These are phyloP conservation scores for Backusella tarrabulga DNA, from an alignment of 192 early-diverging fungal species.

Conservation along the genomic window DNA sequence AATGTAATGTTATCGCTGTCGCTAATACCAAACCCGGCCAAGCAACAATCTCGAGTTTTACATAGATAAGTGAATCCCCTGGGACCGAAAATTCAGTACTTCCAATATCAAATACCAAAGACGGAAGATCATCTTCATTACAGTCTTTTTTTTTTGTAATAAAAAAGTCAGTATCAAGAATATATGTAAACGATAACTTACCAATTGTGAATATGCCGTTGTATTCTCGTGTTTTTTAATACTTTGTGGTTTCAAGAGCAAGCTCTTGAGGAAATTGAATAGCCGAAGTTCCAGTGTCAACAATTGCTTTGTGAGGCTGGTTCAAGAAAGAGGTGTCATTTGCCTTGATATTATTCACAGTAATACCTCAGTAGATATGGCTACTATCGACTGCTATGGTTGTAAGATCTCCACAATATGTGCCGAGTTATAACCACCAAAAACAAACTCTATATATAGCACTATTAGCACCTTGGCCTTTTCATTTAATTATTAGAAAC, in stretches of 20 bases:
- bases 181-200: background rate
- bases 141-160: background rate
- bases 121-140: slow-evolving; percentile 9
- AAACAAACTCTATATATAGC: slow-evolving; percentile 37
- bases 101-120: slow-evolving; percentile 36
- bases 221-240: background rate
- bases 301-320: slow-evolving; percentile 33
- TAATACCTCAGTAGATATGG: slow-evolving; percentile 17
- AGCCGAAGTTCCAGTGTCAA: slow-evolving; percentile 63
- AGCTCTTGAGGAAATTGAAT: slow-evolving; percentile 43
- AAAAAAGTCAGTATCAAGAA: background rate
- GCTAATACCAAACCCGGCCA: slow-evolving; percentile 29
- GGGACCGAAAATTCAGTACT: slow-evolving; percentile 30
- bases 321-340: background rate
- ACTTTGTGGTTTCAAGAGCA: slow-evolving; percentile 7
- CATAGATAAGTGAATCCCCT: slow-evolving; percentile 23
- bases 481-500: too few relatives aligned
- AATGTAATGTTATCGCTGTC: slow-evolving; percentile 36
- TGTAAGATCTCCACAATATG: slow-evolving; percentile 37
- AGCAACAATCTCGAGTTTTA: slow-evolving; percentile 27
- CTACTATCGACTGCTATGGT: slow-evolving; percentile 39
- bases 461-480: too few relatives aligned
- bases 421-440: slow-evolving; percentile 40
- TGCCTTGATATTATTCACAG: background rate
- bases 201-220: background rate